Evolutionary conservation across 2,329 filamentous ascomycete genomes (phyloP).

Genomic region (Aspergillus pseudoterreus): DNA sequence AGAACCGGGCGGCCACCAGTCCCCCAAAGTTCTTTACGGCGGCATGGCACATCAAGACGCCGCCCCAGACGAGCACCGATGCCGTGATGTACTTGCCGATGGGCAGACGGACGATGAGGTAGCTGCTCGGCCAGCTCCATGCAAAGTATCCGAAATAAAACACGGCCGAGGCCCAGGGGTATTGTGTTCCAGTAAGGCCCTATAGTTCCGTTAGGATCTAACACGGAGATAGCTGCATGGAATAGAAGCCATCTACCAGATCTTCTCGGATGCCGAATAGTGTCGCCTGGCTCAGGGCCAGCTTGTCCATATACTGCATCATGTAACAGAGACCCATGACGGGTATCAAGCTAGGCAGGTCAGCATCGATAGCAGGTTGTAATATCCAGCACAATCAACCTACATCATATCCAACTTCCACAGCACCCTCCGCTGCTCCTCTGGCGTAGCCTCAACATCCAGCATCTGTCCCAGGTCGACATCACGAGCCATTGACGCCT

Average conservation of each 20-base stretch:
- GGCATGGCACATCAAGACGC: constrained; percentile 30
- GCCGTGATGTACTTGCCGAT: constrained; percentile 26
- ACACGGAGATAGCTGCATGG: no score
- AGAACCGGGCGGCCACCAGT: constrained; percentile 41
- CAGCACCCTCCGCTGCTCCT: constrained; percentile 22
- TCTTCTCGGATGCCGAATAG: constrained; percentile 24
- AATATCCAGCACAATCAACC: neutral
- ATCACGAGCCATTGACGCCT: constrained; percentile 17
- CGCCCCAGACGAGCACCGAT: constrained; percentile 33
- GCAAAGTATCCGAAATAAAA: constrained; percentile 36
- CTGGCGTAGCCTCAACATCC: constrained; percentile 19
- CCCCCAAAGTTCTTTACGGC: constrained; percentile 25
- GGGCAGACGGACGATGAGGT: constrained; percentile 33
- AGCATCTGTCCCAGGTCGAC: constrained; percentile 25
- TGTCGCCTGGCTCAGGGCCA: constrained; percentile 27
- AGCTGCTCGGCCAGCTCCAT: constrained; percentile 39
- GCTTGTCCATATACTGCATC: constrained; percentile 29
- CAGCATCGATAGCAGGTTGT: neutral
- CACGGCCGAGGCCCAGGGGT: constrained; percentile 29
- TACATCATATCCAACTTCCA: constrained; percentile 26
- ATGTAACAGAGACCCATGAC: constrained; percentile 28
- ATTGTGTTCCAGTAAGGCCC: constrained; percentile 24
- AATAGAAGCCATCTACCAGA: constrained; percentile 12
- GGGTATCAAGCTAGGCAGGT: constrained; percentile 20
- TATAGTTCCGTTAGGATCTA: constrained; percentile 8